Conservation (phyloP, 805 yeast species). For the Priceomyces melissophilus region DNA sequence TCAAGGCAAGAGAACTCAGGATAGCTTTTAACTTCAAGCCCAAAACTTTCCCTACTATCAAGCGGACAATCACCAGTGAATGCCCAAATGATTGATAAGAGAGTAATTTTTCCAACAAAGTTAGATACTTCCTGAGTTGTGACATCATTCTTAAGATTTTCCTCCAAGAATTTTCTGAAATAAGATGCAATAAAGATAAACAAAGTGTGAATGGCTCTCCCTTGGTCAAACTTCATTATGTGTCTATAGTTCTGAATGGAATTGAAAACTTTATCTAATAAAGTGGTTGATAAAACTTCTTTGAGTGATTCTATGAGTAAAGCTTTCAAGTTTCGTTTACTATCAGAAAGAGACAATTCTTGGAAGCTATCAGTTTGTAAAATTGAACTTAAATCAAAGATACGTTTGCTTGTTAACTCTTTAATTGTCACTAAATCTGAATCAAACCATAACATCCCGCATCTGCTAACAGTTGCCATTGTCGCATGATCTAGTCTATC, state of each 20-base stretch:
- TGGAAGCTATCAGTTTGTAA: conserved; percentile 8
- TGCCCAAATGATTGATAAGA: conserved; percentile 55
- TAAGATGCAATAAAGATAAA: conserved; percentile 37
- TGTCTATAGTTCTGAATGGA: conserved; percentile 36
- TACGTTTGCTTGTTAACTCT: conserved; percentile 12
- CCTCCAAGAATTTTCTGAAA: conserved; percentile 19
- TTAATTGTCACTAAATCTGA: conserved; percentile 16
- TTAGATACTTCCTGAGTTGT: conserved; percentile 20
- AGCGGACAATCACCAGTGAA: conserved; percentile 55
- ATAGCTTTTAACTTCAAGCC: conserved; percentile 19
- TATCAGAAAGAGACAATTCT: conserved; percentile 6
- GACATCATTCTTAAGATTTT: conserved; percentile 6
- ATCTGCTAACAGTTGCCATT: conserved; percentile 88
- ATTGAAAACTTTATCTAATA: conserved; percentile 7
- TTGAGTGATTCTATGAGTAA: conserved; percentile 10
- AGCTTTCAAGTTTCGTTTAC: background rate
- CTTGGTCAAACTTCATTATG: conserved; percentile 46
- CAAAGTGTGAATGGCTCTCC: conserved; percentile 37
- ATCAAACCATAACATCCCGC: conserved; percentile 85
- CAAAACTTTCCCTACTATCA: conserved; percentile 37
- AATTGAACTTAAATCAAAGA: conserved; percentile 15
- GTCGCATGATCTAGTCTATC: conserved; percentile 66
- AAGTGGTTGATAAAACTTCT: background rate
- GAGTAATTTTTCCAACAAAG: conserved; percentile 30
- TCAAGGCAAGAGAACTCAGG: conserved; percentile 14